Base-by-base conservation (phyloP, 2,329 filamentous ascomycete genomes). In the Rutstroemia sydowiana region DNA sequence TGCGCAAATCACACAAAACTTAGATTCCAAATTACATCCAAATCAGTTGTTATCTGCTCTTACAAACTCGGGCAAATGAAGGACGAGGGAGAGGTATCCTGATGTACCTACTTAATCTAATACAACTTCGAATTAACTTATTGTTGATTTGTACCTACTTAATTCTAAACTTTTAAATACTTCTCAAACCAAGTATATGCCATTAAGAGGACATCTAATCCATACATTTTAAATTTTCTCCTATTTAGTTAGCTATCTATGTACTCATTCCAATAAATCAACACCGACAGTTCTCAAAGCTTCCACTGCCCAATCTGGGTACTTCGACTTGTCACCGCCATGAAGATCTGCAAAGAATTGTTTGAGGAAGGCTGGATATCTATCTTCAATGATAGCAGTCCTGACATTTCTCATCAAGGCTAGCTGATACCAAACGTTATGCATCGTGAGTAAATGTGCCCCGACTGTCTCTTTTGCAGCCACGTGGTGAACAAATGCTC, bases 341-440 rank as follows among this genome's bases (percentile, higher is more conserved):
- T 96, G 91, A 54, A 90, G 71, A 53, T 81, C 77, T 2, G 68
- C 73, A 70, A 98, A 98, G 71, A 95, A 97, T 31, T 77, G 70
- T 59, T 73, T 82, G 55, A 96, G 66, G 62, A 93, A 95, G 2
- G 74, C 77, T 1, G 93, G 91, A 67, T 86, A 97, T 47, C 75
- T 71, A 65, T 95, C 90, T 55, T 85, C 85, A 7, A 95, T 71
- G 56, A 97, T 89, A 14, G 93, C 83, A 56, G 87, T 75, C 54
- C 92, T 78, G 11, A 82, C 79, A 55, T 79, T 73, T 18, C 77
- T 74, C 90, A 97, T 96, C 61, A 98, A 72, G 55, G 85, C 78
- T 49, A 98, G 75, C 66, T 95, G 82, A 65, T 95, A 95, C 72
- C 90, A 89, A 23, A 98, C 88, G 65, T 98, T 98, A 69, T 98